Evolutionary conservation across 2,329 filamentous ascomycete genomes (phyloP), one percentile per base, ranked within the genome.

Genomic region (Aspergillus ibericus): DNA sequence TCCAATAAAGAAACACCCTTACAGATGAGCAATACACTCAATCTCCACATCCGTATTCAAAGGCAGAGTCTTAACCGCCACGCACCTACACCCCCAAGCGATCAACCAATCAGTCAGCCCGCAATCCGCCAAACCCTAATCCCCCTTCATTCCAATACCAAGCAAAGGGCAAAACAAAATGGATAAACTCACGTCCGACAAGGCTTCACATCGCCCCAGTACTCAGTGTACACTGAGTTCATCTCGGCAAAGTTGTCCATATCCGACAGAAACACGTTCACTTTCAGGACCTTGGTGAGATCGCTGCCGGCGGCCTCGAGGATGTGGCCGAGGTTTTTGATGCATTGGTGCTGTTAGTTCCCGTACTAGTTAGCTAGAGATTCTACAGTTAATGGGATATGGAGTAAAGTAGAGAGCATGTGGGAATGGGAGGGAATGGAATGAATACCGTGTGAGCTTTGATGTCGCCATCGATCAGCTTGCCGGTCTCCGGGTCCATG

Each of bases 1-100:
- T 47, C 36, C 7, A 27, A 50, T n/a, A n/a, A n/a, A n/a, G n/a
- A n/a, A n/a, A n/a, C n/a, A n/a, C 15, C 27, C 18, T 1, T 27
- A 48, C n/a, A 29, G 49, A 54, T 61, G 58, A 47, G 58, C 81
- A 57, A 95, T 89, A 74, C 87, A 90, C 83, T 96, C 92, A 73
- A 96, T 95, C 83, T 96, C 92, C 22, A 96, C 87, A 60, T 92
- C 88, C 42, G 92, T 92, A 57, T 88, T 87, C 83, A 93, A 92
- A 61, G 92, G 92, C 64, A 96, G 83, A 68, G 90, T 87, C 83
- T 95, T 93, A 64, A 96, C 93, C 5, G 92, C 92, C 55, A 96
- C 91, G 73, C 92, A 96, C 29, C 69, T 74, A 59, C 12, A 35
- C 6, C 22, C 20, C 13, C n/a, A n/a, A n/a, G n/a, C n/a, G 13